A percentile compares a stretch with the other conserved stretches of the same genome.
Evolutionary conservation across 208 protist species (phyloP).

Genomic region (Tritrichomonas foetus): DNA sequence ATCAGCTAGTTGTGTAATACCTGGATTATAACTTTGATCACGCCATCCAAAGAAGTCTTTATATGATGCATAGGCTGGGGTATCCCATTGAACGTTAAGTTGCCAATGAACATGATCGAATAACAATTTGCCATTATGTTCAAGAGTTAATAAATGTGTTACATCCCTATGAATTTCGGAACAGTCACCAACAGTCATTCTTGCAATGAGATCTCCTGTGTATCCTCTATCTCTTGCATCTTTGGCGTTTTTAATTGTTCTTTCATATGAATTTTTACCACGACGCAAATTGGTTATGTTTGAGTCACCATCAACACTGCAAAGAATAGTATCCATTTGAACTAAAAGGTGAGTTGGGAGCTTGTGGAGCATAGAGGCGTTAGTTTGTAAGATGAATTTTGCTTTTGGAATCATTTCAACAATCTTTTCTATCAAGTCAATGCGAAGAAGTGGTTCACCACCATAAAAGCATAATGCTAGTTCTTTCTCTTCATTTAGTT

Average conservation of each 20-base stretch:
- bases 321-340: background rate
- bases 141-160: background rate
- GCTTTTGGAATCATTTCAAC: background rate
- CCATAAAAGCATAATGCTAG: background rate
- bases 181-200: background rate
- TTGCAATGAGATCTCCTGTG: background rate
- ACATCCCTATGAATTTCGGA: background rate
- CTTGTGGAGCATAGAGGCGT: background rate
- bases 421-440: background rate
- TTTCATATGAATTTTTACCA: background rate
- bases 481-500: background rate
- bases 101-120: conserved; percentile 22
- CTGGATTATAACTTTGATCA: conserved; percentile 22
- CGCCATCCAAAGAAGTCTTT: conserved; percentile 6
- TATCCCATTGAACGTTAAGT: background rate
- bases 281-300: background rate
- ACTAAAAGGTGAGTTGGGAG: background rate
- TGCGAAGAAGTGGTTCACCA: conserved; percentile 4
- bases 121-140: background rate
- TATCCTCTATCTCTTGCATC: background rate
- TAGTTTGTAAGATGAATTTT: background rate
- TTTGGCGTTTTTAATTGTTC: background rate
- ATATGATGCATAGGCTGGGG: background rate
- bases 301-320: background rate
- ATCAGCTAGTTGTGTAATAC: background rate